phyloP scores from a whole-genome alignment of 225 moss, liverwort and hornwort species.

The Sphagnum contortum region DNA sequence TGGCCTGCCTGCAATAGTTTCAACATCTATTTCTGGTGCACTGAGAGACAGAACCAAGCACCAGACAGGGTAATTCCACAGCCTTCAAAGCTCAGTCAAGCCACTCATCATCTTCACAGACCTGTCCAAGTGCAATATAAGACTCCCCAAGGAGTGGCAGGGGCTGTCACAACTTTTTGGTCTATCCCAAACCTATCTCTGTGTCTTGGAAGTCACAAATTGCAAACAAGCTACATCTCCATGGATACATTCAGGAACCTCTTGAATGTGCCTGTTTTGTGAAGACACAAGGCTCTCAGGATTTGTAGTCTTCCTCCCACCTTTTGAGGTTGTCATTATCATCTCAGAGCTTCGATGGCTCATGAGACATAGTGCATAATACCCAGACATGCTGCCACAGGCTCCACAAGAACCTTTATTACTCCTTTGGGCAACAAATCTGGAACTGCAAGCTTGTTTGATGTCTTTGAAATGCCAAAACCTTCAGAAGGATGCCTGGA shows the following conservation, averaged over 20 bases:
- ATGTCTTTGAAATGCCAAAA: slow-evolving; percentile 9
- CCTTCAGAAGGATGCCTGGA: neutral
- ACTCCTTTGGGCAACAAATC: slow-evolving; percentile 40
- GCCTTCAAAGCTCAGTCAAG: slow-evolving; percentile 65
- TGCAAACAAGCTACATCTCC: slow-evolving; percentile 87
- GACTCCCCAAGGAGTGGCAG: slow-evolving; percentile 77
- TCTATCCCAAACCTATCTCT: slow-evolving; percentile 73
- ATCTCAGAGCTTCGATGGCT: slow-evolving; percentile 81
- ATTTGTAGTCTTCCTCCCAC: slow-evolving; percentile 43
- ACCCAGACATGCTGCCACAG: slow-evolving; percentile 71
- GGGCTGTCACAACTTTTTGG: slow-evolving; percentile 81
- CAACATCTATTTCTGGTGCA: neutral
- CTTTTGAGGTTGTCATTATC: slow-evolving; percentile 83
- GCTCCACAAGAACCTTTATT: slow-evolving; percentile 52
- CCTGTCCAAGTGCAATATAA: slow-evolving; percentile 72
- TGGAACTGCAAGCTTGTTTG: slow-evolving; percentile 28
- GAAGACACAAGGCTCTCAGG: slow-evolving; percentile 25
- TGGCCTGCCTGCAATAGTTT: too few species aligned
- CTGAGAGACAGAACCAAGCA: slow-evolving; percentile 55
- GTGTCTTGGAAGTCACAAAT: slow-evolving; percentile 93
- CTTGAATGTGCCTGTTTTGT: slow-evolving; percentile 27
- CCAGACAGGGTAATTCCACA: slow-evolving; percentile 75
- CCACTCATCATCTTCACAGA: slow-evolving; percentile 79
- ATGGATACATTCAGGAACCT: slow-evolving; percentile 74
- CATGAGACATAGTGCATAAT: slow-evolving; percentile 91